These are phyloP conservation scores for Acephala macrosclerotiorum DNA, from an alignment of 2,329 filamentous ascomycete genomes.

Conservation along the genomic window DNA sequence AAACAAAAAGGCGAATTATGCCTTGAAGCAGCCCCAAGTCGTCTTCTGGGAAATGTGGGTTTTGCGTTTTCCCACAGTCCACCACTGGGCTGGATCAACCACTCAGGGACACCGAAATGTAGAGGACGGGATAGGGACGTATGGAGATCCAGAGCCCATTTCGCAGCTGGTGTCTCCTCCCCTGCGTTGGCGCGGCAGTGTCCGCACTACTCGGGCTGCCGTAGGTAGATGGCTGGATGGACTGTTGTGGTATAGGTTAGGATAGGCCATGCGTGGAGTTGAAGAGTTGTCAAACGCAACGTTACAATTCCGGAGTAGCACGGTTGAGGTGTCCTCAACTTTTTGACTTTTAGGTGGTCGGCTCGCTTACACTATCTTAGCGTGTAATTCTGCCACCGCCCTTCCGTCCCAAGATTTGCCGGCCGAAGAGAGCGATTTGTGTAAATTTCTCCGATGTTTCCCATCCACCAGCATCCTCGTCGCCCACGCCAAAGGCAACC, in stretches of 20 bases:
- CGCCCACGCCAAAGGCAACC: conserved; percentile 6
- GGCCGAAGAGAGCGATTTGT: background rate
- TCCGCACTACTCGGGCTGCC: conserved; percentile 14
- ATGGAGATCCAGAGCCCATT: conserved; percentile 8
- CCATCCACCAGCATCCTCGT: conserved; percentile 3
- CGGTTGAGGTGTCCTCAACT: background rate
- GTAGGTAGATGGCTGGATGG: conserved; percentile 12
- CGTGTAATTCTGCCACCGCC: background rate
- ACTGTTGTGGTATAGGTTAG: background rate
- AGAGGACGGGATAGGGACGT: background rate
- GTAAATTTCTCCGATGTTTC: conserved; percentile 14
- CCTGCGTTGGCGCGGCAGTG: conserved; percentile 26
- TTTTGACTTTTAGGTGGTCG: background rate
- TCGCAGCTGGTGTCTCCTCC: conserved; percentile 2
- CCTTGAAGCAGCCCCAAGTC: conserved; percentile 11
- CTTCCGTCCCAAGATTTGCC: background rate
- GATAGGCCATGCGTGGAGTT: conserved; percentile 6
- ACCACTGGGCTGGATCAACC: background rate
- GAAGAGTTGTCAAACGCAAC: conserved; percentile 19
- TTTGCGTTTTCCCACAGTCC: background rate
- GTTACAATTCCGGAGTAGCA: conserved; percentile 23
- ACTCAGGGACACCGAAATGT: background rate
- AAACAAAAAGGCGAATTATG: conserved; percentile 20
- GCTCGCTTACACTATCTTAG: conserved; percentile 17
- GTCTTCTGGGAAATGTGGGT: conserved; percentile 11